Conservation (phyloP, 2,329 filamentous ascomycete genomes). For the Pezicula neosporulosa region DNA sequence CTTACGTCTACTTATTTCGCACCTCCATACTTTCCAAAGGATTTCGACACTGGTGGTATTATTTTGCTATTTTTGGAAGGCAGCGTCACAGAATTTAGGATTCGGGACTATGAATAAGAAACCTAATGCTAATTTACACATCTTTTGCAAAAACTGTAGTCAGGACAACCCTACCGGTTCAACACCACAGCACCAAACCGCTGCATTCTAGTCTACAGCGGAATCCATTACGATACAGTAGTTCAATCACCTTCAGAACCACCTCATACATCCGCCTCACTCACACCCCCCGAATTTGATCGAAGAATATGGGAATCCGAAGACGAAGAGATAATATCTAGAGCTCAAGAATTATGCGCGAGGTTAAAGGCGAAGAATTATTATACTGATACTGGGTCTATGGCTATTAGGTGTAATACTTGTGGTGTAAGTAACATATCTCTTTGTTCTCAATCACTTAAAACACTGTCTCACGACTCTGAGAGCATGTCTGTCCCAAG, state of each 20-base stretch:
- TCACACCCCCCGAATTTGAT: conserved; percentile 66
- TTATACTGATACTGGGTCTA: conserved; percentile 81
- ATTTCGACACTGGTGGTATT: too few species aligned
- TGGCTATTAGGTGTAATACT: conserved; percentile 73
- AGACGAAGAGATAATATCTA: conserved; percentile 66
- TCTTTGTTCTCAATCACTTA: too few species aligned
- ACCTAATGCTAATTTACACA: too few species aligned
- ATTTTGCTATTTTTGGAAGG: background rate
- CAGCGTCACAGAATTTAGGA: background rate
- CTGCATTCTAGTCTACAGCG: conserved; percentile 83
- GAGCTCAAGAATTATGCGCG: conserved; percentile 60
- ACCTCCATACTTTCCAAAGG: background rate
- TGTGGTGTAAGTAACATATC: too few species aligned
- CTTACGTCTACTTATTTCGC: background rate
- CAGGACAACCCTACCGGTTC: conserved; percentile 57
- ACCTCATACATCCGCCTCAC: conserved; percentile 38
- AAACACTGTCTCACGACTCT: too few species aligned
- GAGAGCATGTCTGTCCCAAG: too few species aligned
- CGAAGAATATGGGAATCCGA: conserved; percentile 53
- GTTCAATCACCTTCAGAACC: conserved; percentile 65
- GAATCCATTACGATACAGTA: conserved; percentile 91
- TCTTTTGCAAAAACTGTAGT: background rate
- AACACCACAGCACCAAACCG: conserved; percentile 66
- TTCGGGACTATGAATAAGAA: too few species aligned
- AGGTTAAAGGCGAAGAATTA: conserved; percentile 73